Evolutionary conservation across 1,284 basidiomycete species (phyloP).

Genomic region (Trichosporon sp.): DNA sequence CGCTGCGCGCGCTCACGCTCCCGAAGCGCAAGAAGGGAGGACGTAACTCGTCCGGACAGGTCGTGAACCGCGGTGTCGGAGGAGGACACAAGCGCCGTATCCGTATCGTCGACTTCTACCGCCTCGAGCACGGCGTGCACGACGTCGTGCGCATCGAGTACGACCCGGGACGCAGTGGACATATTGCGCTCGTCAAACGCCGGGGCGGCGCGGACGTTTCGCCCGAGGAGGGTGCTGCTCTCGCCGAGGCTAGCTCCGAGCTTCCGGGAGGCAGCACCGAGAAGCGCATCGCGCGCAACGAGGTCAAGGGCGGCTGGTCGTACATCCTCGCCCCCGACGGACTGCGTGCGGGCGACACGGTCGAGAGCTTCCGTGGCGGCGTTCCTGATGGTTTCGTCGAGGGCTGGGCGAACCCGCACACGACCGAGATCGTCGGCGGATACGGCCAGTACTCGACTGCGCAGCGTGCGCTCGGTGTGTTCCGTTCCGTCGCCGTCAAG

Average conservation of each 20-base stretch:
- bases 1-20: constrained; percentile 79
- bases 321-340: constrained; percentile 94
- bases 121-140: constrained; percentile 73
- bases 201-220: constrained; percentile 37
- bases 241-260: constrained; percentile 39
- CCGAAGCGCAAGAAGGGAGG: constrained; percentile 84
- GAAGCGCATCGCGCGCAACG: constrained; percentile 35
- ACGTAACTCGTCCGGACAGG: constrained; percentile 75
- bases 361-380: constrained; percentile 82
- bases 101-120: constrained; percentile 83
- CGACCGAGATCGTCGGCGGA: constrained; percentile 53
- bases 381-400: constrained; percentile 75
- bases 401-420: constrained; percentile 61
- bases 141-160: constrained; percentile 94
- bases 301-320: constrained; percentile 60
- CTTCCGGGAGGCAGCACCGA: constrained; percentile 26
- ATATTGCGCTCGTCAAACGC: constrained; percentile 78
- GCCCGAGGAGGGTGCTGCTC: constrained; percentile 36
- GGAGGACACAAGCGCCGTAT: constrained; percentile 89
- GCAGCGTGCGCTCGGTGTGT: constrained; percentile 71
- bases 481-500: constrained; percentile 81
- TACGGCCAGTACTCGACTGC: constrained; percentile 55
- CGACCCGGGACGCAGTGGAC: constrained; percentile 89
- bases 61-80: constrained; percentile 86
- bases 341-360: constrained; percentile 80